A percentile compares a stretch with the other conserved stretches of the same genome.
These are phyloP conservation scores for Ailanthus altissimus DNA, from an alignment of 345 rosid genomes.

Conservation along the genomic window DNA sequence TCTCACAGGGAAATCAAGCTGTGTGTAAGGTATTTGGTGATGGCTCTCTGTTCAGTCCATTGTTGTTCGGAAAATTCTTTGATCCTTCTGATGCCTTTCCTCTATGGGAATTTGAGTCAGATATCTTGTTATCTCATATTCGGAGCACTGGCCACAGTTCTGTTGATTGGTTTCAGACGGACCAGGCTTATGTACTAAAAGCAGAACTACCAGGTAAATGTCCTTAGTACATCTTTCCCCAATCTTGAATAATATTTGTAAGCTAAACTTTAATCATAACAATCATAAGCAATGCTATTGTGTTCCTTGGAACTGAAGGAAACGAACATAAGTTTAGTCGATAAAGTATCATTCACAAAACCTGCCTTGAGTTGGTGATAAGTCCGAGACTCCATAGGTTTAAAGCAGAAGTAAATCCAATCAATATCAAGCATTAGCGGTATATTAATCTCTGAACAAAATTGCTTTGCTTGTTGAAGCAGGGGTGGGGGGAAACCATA, in stretches of 20 bases:
- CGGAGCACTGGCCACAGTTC: constrained; percentile 57
- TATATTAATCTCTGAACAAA: background rate
- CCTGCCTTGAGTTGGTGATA: background rate
- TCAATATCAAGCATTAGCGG: background rate
- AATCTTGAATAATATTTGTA: background rate
- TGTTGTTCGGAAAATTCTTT: constrained; percentile 78
- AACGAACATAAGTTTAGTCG: background rate
- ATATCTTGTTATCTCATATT: constrained; percentile 50
- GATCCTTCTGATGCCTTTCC: constrained; percentile 97
- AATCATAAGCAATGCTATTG: no score
- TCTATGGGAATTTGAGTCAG: constrained; percentile 82
- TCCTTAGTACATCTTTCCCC: background rate
- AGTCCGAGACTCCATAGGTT: background rate
- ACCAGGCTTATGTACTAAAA: constrained; percentile 67
- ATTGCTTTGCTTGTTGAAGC: constrained; percentile 28
- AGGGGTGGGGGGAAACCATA: constrained; percentile 50
- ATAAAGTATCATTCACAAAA: background rate
- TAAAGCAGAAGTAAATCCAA: background rate
- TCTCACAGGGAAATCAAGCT: constrained; percentile 40
- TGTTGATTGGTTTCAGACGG: constrained; percentile 80
- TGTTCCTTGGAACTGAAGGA: background rate
- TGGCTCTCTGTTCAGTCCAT: constrained; percentile 81
- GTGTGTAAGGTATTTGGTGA: constrained; percentile 72
- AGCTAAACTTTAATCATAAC: background rate
- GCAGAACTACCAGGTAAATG: constrained; percentile 72